Conservation (phyloP, 805 yeast genomes). For the Wickerhamomyces silvicola region DNA sequence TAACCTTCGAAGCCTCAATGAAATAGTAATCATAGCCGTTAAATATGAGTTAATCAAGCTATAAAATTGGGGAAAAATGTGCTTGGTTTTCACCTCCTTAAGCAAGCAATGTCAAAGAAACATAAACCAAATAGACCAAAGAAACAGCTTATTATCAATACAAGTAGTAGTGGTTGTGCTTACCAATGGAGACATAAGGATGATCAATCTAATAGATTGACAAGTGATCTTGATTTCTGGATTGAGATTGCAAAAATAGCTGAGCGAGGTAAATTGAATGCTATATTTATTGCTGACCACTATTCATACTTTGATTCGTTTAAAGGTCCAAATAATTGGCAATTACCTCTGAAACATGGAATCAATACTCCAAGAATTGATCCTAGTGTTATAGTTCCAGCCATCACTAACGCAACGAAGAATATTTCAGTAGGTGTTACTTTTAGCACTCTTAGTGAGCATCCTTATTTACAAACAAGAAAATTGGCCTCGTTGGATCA, state of each 20-base stretch:
- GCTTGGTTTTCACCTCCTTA: too few species aligned
- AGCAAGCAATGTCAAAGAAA: too few species aligned
- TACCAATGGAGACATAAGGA: too few species aligned
- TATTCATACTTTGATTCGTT: constrained; percentile 31
- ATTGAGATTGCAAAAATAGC: constrained; percentile 26
- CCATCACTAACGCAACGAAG: constrained; percentile 32
- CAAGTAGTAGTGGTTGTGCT: too few species aligned
- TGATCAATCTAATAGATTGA: too few species aligned
- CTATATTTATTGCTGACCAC: constrained; percentile 31
- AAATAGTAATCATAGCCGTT: too few species aligned
- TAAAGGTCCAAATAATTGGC: constrained; percentile 27
- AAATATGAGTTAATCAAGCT: too few species aligned
- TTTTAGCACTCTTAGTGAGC: constrained; percentile 34
- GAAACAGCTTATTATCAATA: too few species aligned
- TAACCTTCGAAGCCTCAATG: too few species aligned
- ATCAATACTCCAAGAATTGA: constrained; percentile 24
- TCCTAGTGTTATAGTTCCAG: constrained; percentile 25
- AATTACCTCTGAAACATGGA: constrained; percentile 22
- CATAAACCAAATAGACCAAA: too few species aligned
- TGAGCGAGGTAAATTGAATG: constrained; percentile 30
- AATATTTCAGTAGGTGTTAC: constrained; percentile 33
- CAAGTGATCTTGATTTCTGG: constrained; percentile 3
- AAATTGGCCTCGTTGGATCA: constrained; percentile 33
- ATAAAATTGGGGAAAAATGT: too few species aligned
- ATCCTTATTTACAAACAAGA: constrained; percentile 34